A percentile compares a stretch with the other conserved stretches of the same genome.
Conservation (phyloP, 768 basidiomycete genomes). For the Mycena olivaceomarginata region DNA sequence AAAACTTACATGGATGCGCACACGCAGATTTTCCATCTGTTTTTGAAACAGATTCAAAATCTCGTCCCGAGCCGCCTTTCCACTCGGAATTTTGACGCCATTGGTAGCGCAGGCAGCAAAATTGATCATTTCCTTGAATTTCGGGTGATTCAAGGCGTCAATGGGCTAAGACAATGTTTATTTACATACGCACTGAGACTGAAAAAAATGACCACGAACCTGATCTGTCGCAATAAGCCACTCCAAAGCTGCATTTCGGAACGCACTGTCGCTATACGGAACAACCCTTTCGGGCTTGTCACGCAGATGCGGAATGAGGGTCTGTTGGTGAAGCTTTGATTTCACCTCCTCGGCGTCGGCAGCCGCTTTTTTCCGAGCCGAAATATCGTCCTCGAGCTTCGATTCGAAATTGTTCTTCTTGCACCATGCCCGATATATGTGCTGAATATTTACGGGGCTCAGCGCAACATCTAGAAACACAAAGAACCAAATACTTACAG, state of each 20-base stretch:
- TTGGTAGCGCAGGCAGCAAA: constrained; percentile 53
- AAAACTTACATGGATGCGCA: constrained; percentile 19
- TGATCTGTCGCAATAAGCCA: constrained; percentile 19
- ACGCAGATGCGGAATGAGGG: background rate
- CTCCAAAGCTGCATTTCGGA: background rate
- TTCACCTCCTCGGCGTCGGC: background rate
- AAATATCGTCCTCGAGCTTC: constrained; percentile 1
- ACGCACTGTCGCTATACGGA: background rate
- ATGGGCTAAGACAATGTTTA: constrained; percentile 36
- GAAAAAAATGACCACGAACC: background rate
- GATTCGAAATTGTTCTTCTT: constrained; percentile 5
- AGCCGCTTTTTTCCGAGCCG: background rate
- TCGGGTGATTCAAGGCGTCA: constrained; percentile 52
- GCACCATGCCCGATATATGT: background rate
- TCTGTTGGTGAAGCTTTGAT: constrained; percentile 12
- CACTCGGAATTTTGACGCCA: constrained; percentile 53
- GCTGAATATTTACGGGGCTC: background rate
- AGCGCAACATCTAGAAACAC: background rate
- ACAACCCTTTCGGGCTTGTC: background rate
- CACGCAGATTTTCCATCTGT: constrained; percentile 1
- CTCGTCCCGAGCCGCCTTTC: constrained; percentile 46
- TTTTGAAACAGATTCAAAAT: constrained; percentile 51
- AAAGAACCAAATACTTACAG: background rate
- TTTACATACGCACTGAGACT: background rate
- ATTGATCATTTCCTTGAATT: constrained; percentile 56